Evolutionary conservation across 306 rosid genomes (phyloP), one percentile per base, ranked within the genome.

Genomic region (Glycine soja): DNA sequence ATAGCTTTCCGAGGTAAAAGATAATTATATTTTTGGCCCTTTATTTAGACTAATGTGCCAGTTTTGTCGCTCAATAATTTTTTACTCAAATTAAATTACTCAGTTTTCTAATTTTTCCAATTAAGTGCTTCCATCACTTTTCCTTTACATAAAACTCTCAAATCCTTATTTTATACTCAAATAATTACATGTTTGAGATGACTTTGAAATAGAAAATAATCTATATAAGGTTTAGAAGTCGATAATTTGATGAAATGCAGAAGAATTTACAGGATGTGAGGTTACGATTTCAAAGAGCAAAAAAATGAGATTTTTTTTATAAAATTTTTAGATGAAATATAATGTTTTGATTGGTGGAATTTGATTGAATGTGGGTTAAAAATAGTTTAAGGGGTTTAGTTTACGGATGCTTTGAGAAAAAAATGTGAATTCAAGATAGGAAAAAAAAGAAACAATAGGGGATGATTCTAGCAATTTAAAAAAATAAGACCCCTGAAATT

Each of bases 1-100:
- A 51, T 68, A 69, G 67, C 54, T 30, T 58, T 62, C 56, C 16
- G 6, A 24, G 30, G 8, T 13, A 70, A 73, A 62, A 65, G 63
- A 40, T 14, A 15, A 40, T 43, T 67, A 10, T 43, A 67, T 4
- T 67, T 42, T 66, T 42, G 2, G 6, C 43, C 14, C n/a, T 8
- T 16, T 67, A 4, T 14, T 42, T 4, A 3, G 45, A 42, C 7
- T 40, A 32, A 14, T 67, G 72, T 45, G 72, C 6, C 9, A 7
- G 6, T 40, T 66, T n/a, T 13, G 70, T 66, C 34, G 30, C 51
- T 40, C 34, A 12, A 59, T 58, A 13, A 38, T 6, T 34, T 32
- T 34, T 24, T 10, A 61, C 8, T 30, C 40, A 8, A 61, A 63
- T 8, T 34, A 7, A 38, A 8, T 66, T 9, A 43, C 24, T 13